phyloP scores from a whole-genome alignment of 495 filamentous ascomycete genomes.

The Rusavskia elegans region DNA sequence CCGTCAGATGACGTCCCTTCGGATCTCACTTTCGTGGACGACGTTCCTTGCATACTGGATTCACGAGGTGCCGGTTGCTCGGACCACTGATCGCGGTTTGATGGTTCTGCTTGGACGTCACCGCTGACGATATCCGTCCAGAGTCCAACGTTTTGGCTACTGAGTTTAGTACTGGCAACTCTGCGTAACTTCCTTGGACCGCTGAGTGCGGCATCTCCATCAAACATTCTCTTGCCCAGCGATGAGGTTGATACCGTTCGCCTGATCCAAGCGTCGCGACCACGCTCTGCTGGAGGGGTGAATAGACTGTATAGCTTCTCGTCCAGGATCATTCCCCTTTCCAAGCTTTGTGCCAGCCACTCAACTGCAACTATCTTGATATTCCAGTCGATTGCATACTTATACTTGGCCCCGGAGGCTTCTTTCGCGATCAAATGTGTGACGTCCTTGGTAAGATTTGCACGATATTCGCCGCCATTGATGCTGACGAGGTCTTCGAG shows the following conservation, averaged over 20 bases:
- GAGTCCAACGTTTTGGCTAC: slow-evolving; percentile 60
- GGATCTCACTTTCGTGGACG: neutral
- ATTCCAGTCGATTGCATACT: slow-evolving; percentile 63
- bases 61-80: neutral
- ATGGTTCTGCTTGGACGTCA: slow-evolving; percentile 18
- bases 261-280: slow-evolving; percentile 58
- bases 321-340: slow-evolving; percentile 85
- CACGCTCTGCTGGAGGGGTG: slow-evolving; percentile 51
- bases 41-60: neutral
- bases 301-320: slow-evolving; percentile 67
- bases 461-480: slow-evolving; percentile 69
- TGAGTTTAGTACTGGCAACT: slow-evolving; percentile 62
- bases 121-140: slow-evolving; percentile 76
- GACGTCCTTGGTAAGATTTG: slow-evolving; percentile 70
- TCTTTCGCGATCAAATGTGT: slow-evolving; percentile 73
- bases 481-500: slow-evolving; percentile 46
- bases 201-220: slow-evolving; percentile 6
- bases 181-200: slow-evolving; percentile 53
- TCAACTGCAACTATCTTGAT: slow-evolving; percentile 63
- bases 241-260: slow-evolving; percentile 15
- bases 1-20: slow-evolving; percentile 2
- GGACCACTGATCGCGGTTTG: slow-evolving; percentile 6
- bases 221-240: slow-evolving; percentile 30
- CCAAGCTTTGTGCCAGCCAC: slow-evolving; percentile 74
- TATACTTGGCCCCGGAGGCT: slow-evolving; percentile 75